Conservation (phyloP, 257 asterid species). For the Primulina eburnea region DNA sequence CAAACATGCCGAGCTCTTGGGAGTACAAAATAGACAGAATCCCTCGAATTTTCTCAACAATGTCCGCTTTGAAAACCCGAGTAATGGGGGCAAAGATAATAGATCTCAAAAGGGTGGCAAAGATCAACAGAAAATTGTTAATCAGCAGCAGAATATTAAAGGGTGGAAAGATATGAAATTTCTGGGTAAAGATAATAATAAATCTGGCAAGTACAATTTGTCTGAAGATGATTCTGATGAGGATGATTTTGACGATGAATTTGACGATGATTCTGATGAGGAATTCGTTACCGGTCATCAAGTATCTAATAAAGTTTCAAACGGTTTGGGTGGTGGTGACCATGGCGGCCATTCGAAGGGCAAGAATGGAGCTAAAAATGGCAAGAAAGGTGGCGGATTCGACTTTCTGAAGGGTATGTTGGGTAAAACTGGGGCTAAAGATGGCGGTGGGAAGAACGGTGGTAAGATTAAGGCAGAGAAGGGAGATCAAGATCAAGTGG, state of each 20-base stretch:
- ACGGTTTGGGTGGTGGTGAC: not conserved
- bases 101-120: slow-evolving; percentile 45
- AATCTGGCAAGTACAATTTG: slow-evolving; percentile 53
- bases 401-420: slow-evolving; percentile 40
- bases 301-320: slow-evolving; percentile 29
- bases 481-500: slow-evolving; percentile 33
- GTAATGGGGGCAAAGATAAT: slow-evolving; percentile 41
- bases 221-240: slow-evolving; percentile 44
- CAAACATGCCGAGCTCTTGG: slow-evolving; percentile 72
- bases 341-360: slow-evolving; percentile 30
- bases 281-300: slow-evolving; percentile 27
- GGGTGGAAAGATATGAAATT: slow-evolving; percentile 37
- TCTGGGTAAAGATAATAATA: slow-evolving; percentile 51
- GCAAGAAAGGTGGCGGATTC: slow-evolving; percentile 48
- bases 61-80: slow-evolving; percentile 35
- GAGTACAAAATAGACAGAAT: slow-evolving; percentile 38
- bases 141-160: slow-evolving; percentile 21
- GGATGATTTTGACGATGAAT: slow-evolving; percentile 35
- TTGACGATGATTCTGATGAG: slow-evolving; percentile 23
- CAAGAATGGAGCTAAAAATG: slow-evolving; percentile 29
- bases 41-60: slow-evolving; percentile 44
- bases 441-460: slow-evolving; percentile 24
- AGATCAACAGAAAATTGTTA: slow-evolving; percentile 32
- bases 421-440: slow-evolving; percentile 33
- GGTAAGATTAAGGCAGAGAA: slow-evolving; percentile 32